A percentile compares a stretch with the other conserved stretches of the same genome.
These are phyloP conservation scores for Cyberlindnera euphorbiae DNA, from an alignment of 805 yeast genomes.

Conservation along the genomic window DNA sequence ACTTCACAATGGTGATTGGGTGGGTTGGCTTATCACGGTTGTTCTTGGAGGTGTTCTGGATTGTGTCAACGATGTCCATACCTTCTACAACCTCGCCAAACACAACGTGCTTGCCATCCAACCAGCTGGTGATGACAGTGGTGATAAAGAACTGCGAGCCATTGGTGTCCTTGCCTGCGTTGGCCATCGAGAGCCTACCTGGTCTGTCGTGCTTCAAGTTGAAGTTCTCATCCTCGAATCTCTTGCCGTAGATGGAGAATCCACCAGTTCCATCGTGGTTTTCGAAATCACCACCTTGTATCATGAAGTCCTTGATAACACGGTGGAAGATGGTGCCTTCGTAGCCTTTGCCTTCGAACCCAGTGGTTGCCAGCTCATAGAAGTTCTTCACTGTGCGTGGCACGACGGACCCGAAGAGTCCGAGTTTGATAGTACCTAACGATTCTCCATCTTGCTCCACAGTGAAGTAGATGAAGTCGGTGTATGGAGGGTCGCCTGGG, in stretches of 20 bases:
- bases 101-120: constrained; percentile 65
- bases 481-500: constrained; percentile 19
- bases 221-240: constrained; percentile 75
- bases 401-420: constrained; percentile 59
- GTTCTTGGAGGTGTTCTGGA: constrained; percentile 53
- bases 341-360: constrained; percentile 37
- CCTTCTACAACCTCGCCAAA: constrained; percentile 77
- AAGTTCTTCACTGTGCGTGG: constrained; percentile 65
- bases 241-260: constrained; percentile 67
- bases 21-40: constrained; percentile 37
- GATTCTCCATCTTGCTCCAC: constrained; percentile 19
- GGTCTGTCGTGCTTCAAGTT: constrained; percentile 61
- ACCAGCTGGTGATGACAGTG: constrained; percentile 40
- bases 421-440: constrained; percentile 42
- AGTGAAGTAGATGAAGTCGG: constrained; percentile 24
- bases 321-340: constrained; percentile 65
- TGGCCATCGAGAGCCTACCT: constrained; percentile 69
- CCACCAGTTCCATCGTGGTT: constrained; percentile 70
- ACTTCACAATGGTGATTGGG: constrained; percentile 37
- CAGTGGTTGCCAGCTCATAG: constrained; percentile 37
- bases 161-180: constrained; percentile 61
- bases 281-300: constrained; percentile 87
- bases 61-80: constrained; percentile 46
- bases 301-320: constrained; percentile 66
- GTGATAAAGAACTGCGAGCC: constrained; percentile 73